Percentiles rank a stretch among this genome's conserved stretches.
Conservation (phyloP, 192 early-diverging fungal genomes). For the Coemansia sp. region DNA sequence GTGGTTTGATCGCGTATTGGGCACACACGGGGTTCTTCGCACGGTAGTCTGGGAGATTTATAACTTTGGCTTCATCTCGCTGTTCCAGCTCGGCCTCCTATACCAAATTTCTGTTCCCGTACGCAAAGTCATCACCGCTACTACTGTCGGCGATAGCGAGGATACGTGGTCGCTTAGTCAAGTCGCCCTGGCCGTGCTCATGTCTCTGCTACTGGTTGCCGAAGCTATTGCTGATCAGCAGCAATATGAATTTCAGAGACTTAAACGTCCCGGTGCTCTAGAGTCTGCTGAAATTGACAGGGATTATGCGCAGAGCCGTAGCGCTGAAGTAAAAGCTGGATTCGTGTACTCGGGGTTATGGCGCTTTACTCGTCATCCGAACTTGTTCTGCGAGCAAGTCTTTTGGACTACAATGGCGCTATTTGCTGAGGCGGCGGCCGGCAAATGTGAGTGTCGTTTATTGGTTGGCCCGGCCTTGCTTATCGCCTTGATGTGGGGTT, state of each 20-base stretch:
- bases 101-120: slow-evolving; percentile 28
- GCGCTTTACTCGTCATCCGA: slow-evolving; percentile 77
- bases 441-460: slow-evolving; percentile 56
- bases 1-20: slow-evolving; percentile 1
- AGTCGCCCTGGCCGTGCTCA: slow-evolving; percentile 38
- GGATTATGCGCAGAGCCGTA: neutral
- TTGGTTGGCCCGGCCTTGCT: slow-evolving; percentile 57
- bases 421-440: neutral
- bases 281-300: neutral
- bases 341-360: slow-evolving; percentile 81
- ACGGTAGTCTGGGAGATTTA: slow-evolving; percentile 63
- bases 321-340: slow-evolving; percentile 61
- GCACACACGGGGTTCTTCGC: slow-evolving; percentile 18
- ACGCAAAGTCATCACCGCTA: slow-evolving; percentile 12
- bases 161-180: too few species aligned
- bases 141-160: too few species aligned
- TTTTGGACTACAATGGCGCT: slow-evolving; percentile 60
- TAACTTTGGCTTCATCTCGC: slow-evolving; percentile 73
- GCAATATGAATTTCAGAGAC: slow-evolving; percentile 74
- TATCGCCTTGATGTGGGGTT: slow-evolving; percentile 70
- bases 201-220: slow-evolving; percentile 54
- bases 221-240: slow-evolving; percentile 84
- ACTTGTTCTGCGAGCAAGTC: slow-evolving; percentile 80
- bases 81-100: slow-evolving; percentile 75
- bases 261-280: slow-evolving; percentile 20